Percentiles rank a stretch among this genome's conserved stretches.
Conservation (phyloP, 352 stramenopile genomes). For the Pythium apleroticum region DNA sequence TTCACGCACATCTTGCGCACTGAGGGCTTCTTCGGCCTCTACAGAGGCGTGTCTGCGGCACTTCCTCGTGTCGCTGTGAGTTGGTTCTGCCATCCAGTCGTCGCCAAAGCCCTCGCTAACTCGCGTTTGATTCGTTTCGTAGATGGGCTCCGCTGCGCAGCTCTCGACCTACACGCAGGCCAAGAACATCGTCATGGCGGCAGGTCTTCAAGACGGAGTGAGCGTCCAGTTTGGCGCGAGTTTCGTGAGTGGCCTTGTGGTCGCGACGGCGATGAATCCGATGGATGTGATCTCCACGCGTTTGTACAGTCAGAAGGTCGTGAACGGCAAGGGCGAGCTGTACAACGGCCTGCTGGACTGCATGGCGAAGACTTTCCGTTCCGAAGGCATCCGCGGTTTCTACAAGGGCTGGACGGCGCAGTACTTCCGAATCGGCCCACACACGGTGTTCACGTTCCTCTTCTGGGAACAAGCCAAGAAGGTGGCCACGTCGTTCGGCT, state of each 20-base stretch:
- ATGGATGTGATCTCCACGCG: constrained; percentile 88
- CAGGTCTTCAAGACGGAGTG: constrained; percentile 72
- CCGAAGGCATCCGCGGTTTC: constrained; percentile 76
- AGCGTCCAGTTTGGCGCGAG: constrained; percentile 79
- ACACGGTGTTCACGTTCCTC: constrained; percentile 87
- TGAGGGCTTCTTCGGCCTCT: constrained; percentile 71
- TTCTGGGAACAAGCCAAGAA: constrained; percentile 87
- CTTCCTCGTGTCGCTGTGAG: constrained; percentile 77
- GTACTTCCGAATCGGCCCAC: constrained; percentile 84
- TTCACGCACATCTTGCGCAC: constrained; percentile 73
- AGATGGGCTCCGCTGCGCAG: constrained; percentile 85
- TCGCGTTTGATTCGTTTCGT: background rate
- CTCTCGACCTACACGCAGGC: constrained; percentile 83
- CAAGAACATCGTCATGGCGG: constrained; percentile 78
- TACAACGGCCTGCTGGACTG: constrained; percentile 80
- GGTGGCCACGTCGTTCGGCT: constrained; percentile 59
- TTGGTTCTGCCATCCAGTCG: background rate
- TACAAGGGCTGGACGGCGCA: constrained; percentile 88
- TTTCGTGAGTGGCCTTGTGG: constrained; percentile 72
- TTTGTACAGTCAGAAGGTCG: constrained; percentile 86
- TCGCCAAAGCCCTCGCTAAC: background rate
- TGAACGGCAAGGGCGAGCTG: constrained; percentile 82
- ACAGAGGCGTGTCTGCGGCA: constrained; percentile 68
- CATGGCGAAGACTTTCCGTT: constrained; percentile 75
- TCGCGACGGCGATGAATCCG: constrained; percentile 87